phyloP scores from a whole-genome alignment of 164 flowering plant genomes.

The Umbilicus rupestris region DNA sequence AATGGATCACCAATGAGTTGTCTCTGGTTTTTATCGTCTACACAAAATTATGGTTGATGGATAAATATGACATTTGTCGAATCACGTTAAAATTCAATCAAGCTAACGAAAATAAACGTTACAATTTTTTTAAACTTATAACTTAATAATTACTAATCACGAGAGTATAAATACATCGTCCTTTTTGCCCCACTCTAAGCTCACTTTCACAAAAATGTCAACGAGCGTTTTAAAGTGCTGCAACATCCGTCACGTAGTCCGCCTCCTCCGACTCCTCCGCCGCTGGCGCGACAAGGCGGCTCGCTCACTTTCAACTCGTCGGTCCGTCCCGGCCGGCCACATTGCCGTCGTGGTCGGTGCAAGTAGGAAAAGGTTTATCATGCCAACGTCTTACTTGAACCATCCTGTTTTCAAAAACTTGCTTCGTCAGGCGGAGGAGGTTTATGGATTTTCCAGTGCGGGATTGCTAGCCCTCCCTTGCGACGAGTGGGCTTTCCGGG shows the following conservation, averaged over 20 bases:
- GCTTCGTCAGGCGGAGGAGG: constrained; percentile 20
- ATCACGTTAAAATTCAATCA: not conserved
- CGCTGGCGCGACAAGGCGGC: not conserved
- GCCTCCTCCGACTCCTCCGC: not conserved
- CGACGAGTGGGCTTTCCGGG: constrained; percentile 18
- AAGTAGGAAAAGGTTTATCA: constrained; percentile 17
- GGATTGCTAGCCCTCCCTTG: constrained; percentile 23
- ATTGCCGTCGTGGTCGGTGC: constrained; percentile 19
- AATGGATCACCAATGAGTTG: too few relatives aligned
- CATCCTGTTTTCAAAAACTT: constrained; percentile 19
- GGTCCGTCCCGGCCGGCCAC: constrained; percentile 17
- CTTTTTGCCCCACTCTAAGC: not conserved
- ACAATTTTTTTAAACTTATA: not conserved
- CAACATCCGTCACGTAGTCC: not conserved
- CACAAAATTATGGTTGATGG: too few relatives aligned
- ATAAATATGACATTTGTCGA: too few relatives aligned
- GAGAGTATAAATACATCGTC: not conserved
- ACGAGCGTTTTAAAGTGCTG: not conserved
- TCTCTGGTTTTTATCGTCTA: too few relatives aligned
- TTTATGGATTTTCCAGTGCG: constrained; percentile 10
- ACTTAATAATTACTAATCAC: not conserved
- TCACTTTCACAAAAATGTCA: not conserved
- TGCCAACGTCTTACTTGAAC: constrained; percentile 19
- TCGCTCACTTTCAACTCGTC: not conserved
- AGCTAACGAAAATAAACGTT: not conserved